Evolutionary conservation across 441 rosid species (phyloP), one percentile per base, ranked within the genome.

Genomic region (Viola pubescens): DNA sequence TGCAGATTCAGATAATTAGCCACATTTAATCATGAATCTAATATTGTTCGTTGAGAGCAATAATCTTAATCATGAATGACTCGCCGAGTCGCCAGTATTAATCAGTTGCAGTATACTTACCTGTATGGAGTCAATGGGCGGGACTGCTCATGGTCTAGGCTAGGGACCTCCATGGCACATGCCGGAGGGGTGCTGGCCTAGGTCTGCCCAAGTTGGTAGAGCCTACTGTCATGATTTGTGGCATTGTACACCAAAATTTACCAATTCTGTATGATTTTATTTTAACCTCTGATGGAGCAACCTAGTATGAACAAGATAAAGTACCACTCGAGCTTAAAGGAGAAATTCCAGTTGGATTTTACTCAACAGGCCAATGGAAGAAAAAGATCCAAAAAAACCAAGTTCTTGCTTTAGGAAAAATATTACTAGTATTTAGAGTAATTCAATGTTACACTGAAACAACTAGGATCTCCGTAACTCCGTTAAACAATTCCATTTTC

Each of bases 91-190:
- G 19, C 19, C 19, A 16, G 19, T 16, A 16, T 16, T 16, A 16
- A 16, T 16, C 19, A 16, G 34, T 26, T 26, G 34, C 34, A 26
- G 0, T 52, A 58, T 58, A 58, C 61, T 58, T 58, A 58, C 61
- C 61, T 58, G 61, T 52, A 58, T 40, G 52, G 52, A 41, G 45
- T 58, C 52, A 45, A 44, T 58, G 41, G 61, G 52, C 37, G 7
- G 0, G 3, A 46, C 2, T 26, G 34, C 34, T 2, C 34, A 26
- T 26, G 34, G 34, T 2, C 34, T 26, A 26, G 34, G 34, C 34
- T 2, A 26, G 34, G 1, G 34, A 26, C 34, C 34, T 26, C 34
- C 34, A 26, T 26, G 2, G 34, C 2, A 26, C 34, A 26, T 2
- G 2, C 34, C 34, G 34, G 34, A 26, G 34, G 34, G 34, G 34